Percentiles rank a stretch among this genome's conserved stretches.
Evolutionary conservation across 495 filamentous ascomycete genomes (phyloP).

Genomic region (Haplographium delicatum): DNA sequence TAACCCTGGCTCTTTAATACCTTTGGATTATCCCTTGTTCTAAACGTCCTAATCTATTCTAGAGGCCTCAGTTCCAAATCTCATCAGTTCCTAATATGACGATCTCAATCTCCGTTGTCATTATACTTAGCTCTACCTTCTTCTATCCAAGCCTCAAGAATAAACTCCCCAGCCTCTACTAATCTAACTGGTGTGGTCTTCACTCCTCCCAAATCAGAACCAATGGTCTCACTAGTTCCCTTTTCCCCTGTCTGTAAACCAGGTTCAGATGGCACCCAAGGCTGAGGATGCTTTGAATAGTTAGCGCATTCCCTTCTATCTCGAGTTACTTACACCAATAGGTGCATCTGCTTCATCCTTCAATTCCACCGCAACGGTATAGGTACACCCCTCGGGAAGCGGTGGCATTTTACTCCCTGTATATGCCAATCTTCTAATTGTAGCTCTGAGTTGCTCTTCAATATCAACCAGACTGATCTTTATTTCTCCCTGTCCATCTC

Average conservation of each 20-base stretch:
- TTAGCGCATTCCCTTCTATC: background rate
- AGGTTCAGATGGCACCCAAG: slow-evolving; percentile 59
- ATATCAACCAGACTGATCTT: slow-evolving; percentile 45
- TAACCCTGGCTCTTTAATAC: too few relatives aligned
- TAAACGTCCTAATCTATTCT: too few relatives aligned
- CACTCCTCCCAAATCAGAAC: slow-evolving; percentile 38
- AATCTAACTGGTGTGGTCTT: slow-evolving; percentile 50
- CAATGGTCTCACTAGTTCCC: slow-evolving; percentile 27
- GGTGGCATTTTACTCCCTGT: slow-evolving; percentile 30
- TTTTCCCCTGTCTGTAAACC: slow-evolving; percentile 38
- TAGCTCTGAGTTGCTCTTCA: slow-evolving; percentile 67
- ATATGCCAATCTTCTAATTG: slow-evolving; percentile 24
- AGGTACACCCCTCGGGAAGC: slow-evolving; percentile 72
- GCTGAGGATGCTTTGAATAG: slow-evolving; percentile 46
- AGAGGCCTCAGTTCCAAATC: too few relatives aligned
- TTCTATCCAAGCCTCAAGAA: slow-evolving; percentile 67
- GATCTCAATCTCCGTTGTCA: slow-evolving; percentile 4
- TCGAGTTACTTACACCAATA: slow-evolving; percentile 47
- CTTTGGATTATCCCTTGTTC: too few relatives aligned
- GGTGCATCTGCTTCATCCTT: slow-evolving; percentile 68
- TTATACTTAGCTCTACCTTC: slow-evolving; percentile 33
- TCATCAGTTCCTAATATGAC: too few relatives aligned
- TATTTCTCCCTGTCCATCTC: slow-evolving; percentile 33
- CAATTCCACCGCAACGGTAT: slow-evolving; percentile 82
- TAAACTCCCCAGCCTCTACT: slow-evolving; percentile 58